Base-by-base conservation (phyloP, 2,329 filamentous ascomycete species). In the Paraconiothyrium sp. region DNA sequence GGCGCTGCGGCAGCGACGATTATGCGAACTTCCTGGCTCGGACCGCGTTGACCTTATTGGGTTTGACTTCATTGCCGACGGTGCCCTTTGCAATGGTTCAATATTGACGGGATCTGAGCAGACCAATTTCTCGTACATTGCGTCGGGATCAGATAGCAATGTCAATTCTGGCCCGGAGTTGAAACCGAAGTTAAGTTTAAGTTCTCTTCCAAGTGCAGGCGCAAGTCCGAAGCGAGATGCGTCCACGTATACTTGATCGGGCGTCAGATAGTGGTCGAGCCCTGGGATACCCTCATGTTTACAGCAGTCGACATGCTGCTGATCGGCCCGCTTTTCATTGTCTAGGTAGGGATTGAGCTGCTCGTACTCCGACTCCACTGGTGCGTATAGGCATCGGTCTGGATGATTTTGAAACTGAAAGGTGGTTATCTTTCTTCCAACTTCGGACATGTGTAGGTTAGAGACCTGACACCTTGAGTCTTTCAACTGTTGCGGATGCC, bases 1-100 rank as follows among this genome's bases (percentile, higher is more conserved):
- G 24, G 49, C 54, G 4, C 56, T 61, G 16, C 61, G 58, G 16
- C 57, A 61, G 39, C 48, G 55, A 41, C 59, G 47, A 55, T 65
- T 56, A n/a, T 56, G 54, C 4, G 58, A 52, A 11, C 60, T 24
- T 20, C 49, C 27, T 20, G 62, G 51, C 11, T 60, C 48, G 14
- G 57, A 39, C 9, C 34, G 54, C 13, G 48, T 37, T 22, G 52
- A 43, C n/a, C 30, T 14, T 24, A 43, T 24, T 37, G 16, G 49
- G 35, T 39, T n/a, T 34, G 50, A 46, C 5, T 47, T 47, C 5
- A 54, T 62, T 22, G 35, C 58, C 14, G 61, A 35, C 32, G 37
- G 57, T 37, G 35, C 5, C 27, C 37, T 35, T 2, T 48, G 32
- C 22, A 30, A 27, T 8, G 32, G 11, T 4, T 35, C 7, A 32